Evolutionary conservation across 495 filamentous ascomycete species (phyloP), one percentile per base, ranked within the genome.

Genomic region (Aspergillus taichungensis): DNA sequence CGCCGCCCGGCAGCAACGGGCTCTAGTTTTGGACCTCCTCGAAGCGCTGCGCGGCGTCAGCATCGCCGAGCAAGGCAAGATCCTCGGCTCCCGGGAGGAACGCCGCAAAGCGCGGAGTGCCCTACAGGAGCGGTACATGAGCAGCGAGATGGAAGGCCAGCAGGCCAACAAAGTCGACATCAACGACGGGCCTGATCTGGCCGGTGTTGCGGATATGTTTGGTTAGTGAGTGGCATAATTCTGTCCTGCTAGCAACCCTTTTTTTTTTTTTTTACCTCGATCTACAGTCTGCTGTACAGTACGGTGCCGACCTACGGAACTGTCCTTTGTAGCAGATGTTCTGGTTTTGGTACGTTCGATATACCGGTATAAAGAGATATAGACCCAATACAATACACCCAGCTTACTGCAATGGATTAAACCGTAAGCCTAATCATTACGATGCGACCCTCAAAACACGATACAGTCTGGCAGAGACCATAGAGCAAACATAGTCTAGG

Each of bases 61-160:
- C 50, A 85, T 99, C 43, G 84, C 88, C 13, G 92, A 97, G 63
- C 84, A 90, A 69, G 92, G 92, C 32, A 91, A 88, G 63, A 77
- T 97, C 11, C 51, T 73, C 33, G 63, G 67, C 34, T 67, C 72
- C 4, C 62, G 69, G 27, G 64, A 72, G 53, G 72, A 75, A 43
- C 71, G 67, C 30, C 72, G 74, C 40, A 78, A 74, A 53, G 52
- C 66, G 12, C 71, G 70, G 47, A 72, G 61, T 42, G 72, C 64
- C 2, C 59, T 79, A 40, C 71, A 79, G 51, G 71, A 83, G 54
- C 68, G 73, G 47, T 82, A 77, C 50, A 75, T 75, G 72, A 66
- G 34, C 29, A 60, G 62, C 18, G 67, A 69, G 37, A 71, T 73
- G 69, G 69, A 73, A 8, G 59, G 60, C 4, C 67, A 73, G 35